Evolutionary conservation across 192 early-diverging fungal genomes (phyloP).

Genomic region (Gaertneriomyces sp.): DNA sequence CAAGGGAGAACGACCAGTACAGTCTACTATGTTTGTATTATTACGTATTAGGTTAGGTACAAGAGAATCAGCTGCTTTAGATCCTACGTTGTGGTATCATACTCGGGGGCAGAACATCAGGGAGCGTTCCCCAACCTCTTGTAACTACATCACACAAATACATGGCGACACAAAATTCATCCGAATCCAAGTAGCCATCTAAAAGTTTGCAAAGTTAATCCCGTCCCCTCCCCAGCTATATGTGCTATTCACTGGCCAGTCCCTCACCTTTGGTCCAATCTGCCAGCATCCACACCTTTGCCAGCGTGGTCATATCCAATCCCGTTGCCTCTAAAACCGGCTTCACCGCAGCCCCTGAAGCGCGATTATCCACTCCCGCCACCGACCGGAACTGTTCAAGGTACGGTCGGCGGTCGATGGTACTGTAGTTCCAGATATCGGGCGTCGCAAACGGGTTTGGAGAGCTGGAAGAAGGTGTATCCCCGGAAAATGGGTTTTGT

Average conservation of each 20-base stretch:
- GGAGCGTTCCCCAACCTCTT: conserved; percentile 31
- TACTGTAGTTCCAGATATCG: background rate
- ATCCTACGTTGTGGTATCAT: conserved; percentile 28
- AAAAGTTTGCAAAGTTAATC: background rate
- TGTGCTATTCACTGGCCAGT: background rate
- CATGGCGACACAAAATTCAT: conserved; percentile 84
- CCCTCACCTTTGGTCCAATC: conserved; percentile 64
- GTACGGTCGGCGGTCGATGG: conserved; percentile 49
- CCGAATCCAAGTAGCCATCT: conserved; percentile 77
- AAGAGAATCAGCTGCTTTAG: background rate
- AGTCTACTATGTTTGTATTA: too few species aligned
- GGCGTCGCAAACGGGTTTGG: too few species aligned
- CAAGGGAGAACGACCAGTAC: too few species aligned
- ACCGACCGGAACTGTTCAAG: conserved; percentile 47
- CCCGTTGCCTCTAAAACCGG: conserved; percentile 65
- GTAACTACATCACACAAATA: conserved; percentile 27
- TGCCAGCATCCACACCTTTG: conserved; percentile 70
- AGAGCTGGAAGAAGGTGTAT: too few species aligned
- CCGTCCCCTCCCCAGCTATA: background rate
- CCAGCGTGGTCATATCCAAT: conserved; percentile 58
- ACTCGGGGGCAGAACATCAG: conserved; percentile 24
- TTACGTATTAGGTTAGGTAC: too few species aligned
- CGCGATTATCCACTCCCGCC: conserved; percentile 54
- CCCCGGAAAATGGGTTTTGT: conserved; percentile 57
- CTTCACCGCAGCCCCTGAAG: conserved; percentile 51